phyloP scores from a whole-genome alignment of 352 stramenopile species.

The Pythium scleroteichum region DNA sequence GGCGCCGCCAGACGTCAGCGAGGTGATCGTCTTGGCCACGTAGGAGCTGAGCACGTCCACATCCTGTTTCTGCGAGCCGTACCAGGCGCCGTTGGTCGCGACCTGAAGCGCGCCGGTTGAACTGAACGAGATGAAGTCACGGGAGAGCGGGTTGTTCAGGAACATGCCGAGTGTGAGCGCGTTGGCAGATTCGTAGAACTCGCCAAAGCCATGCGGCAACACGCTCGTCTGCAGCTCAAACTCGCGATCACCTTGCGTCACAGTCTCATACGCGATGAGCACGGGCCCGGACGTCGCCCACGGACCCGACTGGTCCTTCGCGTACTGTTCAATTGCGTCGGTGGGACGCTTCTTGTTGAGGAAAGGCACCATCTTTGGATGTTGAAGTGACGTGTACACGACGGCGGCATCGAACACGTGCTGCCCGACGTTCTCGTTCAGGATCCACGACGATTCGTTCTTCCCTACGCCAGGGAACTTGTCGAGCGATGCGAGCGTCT shows the following conservation, averaged over 20 bases:
- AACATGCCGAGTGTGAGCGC: constrained; percentile 48
- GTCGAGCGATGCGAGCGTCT: constrained; percentile 27
- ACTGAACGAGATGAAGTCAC: constrained; percentile 47
- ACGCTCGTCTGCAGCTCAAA: constrained; percentile 70
- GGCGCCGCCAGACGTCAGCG: constrained; percentile 39
- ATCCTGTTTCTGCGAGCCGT: constrained; percentile 45
- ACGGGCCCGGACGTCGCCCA: constrained; percentile 50
- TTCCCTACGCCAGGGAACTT: not conserved
- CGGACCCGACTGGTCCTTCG: constrained; percentile 36
- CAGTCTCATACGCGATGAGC: constrained; percentile 61
- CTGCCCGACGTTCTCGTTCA: constrained; percentile 56
- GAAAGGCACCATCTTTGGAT: constrained; percentile 52
- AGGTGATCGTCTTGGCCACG: constrained; percentile 38
- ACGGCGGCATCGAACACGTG: constrained; percentile 57
- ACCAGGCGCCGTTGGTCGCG: constrained; percentile 38
- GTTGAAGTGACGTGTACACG: constrained; percentile 48
- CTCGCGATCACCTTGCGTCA: constrained; percentile 40
- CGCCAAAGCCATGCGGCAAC: constrained; percentile 43
- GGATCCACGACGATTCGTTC: constrained; percentile 30
- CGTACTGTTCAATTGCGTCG: constrained; percentile 52
- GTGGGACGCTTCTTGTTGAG: constrained; percentile 29
- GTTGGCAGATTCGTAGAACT: constrained; percentile 36
- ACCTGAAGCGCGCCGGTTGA: constrained; percentile 36
- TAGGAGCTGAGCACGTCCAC: constrained; percentile 57
- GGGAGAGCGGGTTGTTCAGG: constrained; percentile 59